Evolutionary conservation across 2,329 filamentous ascomycete genomes (phyloP).

Genomic region (Talaromyces marneffei): DNA sequence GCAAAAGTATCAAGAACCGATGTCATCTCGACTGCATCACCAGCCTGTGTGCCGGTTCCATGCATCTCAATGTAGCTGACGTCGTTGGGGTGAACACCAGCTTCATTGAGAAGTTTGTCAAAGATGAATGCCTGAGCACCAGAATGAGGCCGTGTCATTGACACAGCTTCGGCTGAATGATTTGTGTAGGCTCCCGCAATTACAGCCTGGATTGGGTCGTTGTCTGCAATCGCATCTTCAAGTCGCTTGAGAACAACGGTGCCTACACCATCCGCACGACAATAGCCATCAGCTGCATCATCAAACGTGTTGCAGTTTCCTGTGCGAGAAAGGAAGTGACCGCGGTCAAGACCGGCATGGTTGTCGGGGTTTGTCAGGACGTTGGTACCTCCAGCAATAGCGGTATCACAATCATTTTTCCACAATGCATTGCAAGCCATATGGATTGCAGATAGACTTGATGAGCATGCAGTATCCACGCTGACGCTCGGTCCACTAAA

Average conservation of each 20-base stretch:
- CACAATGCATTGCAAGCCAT: conserved; percentile 65
- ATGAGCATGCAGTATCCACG: conserved; percentile 71
- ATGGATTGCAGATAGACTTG: conserved; percentile 64
- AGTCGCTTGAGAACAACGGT: conserved; percentile 48
- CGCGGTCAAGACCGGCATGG: conserved; percentile 64
- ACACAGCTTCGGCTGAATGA: conserved; percentile 43
- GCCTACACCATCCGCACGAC: conserved; percentile 47
- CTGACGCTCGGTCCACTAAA: conserved; percentile 66
- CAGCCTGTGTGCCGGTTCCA: conserved; percentile 40
- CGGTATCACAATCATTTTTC: conserved; percentile 71
- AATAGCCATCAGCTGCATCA: conserved; percentile 49
- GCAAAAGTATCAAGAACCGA: conserved; percentile 34
- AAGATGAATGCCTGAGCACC: conserved; percentile 35
- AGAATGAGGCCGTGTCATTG: conserved; percentile 40
- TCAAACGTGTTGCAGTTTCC: conserved; percentile 49
- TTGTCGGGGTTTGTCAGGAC: conserved; percentile 69
- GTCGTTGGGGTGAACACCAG: conserved; percentile 32
- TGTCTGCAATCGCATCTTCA: conserved; percentile 47
- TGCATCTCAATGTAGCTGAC: conserved; percentile 38
- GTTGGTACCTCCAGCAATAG: conserved; percentile 72
- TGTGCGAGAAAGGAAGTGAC: conserved; percentile 26
- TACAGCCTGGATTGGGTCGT: conserved; percentile 39
- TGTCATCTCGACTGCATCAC: conserved; percentile 34
- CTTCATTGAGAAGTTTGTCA: conserved; percentile 32
- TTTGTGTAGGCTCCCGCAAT: conserved; percentile 41